phyloP scores from a whole-genome alignment of 768 basidiomycete species.

The Phylloporus arenicola region DNA sequence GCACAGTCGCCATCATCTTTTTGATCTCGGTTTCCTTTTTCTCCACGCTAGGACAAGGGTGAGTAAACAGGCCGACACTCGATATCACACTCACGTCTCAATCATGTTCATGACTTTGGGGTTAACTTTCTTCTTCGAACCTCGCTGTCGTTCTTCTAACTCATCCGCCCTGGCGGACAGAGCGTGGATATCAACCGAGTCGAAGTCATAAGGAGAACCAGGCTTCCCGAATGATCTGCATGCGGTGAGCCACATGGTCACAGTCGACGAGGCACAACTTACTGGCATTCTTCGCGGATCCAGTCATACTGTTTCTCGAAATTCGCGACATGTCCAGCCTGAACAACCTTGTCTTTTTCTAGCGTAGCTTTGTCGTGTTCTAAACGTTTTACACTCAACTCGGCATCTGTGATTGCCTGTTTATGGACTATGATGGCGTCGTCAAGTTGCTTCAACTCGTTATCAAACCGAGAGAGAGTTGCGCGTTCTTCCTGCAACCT shows the following conservation, averaged over 20 bases:
- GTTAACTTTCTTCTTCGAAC: constrained; percentile 94
- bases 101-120: constrained; percentile 95
- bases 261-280: constrained; percentile 27
- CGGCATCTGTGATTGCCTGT: constrained; percentile 58
- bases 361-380: constrained; percentile 64
- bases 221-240: constrained; percentile 76
- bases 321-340: constrained; percentile 45
- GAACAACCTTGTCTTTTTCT: constrained; percentile 58
- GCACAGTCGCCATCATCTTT: constrained; percentile 82
- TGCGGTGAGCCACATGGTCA: neutral
- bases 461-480: constrained; percentile 81
- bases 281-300: constrained; percentile 88
- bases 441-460: constrained; percentile 81
- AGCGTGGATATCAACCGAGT: constrained; percentile 50
- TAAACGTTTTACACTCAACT: constrained; percentile 57
- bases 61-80: neutral
- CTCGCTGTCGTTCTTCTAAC: constrained; percentile 71
- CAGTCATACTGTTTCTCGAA: constrained; percentile 84
- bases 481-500: constrained; percentile 83
- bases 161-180: constrained; percentile 64
- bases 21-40: constrained; percentile 84
- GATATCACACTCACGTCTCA: constrained; percentile 58
- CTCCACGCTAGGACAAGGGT: constrained; percentile 61
- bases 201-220: constrained; percentile 80
- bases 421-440: constrained; percentile 78